Base-by-base conservation (phyloP, 208 protist genomes). In the Trichomonas vaginalis region DNA sequence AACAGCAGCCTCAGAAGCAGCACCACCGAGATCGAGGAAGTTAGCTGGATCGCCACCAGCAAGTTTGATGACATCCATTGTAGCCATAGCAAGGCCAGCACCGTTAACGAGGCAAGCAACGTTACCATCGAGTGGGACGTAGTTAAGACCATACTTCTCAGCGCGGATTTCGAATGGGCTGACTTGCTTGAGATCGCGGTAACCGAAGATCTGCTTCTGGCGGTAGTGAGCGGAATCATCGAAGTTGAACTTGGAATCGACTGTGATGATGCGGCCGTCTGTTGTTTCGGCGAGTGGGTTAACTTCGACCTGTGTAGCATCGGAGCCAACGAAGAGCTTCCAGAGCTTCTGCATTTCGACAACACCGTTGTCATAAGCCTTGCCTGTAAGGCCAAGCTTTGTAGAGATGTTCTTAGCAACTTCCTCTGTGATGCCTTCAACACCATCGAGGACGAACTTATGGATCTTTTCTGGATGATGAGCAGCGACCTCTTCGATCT, bases 61-160 rank as follows among this genome's bases (percentile, higher is more conserved):
- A 27, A 99, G 97, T 95, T 99, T 99, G 96, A 99, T 99, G 96
- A 99, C 98, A 96, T 99, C 99, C 99, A 99, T 99, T 40, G 99
- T 99, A 39, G 99, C 99, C 99, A 99, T 99, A 62, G 99, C 99
- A 10, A 99, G 98, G 98, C 99, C 40, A 98, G 99, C 96, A 70
- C 99, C 99, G 45, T 97, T 97, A 42, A 97, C 97, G 88, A 98
- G 96, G 96, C 98, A 98, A 51, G 97, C 98, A 88, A 99, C 99
- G 97, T 99, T 99, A 95, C 99, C 99, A 96, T 99, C 98, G 39
- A 99, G 98, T 87, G 98, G 99, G 97, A 99, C 99, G 97, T 99
- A 99, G 98, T 99, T 99, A 48, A 99, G 98, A 96, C 99, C 98
- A 96, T 98, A 97, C 97, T 99, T 97, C 95, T 97, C 97, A 83